Conservation (phyloP, 1,284 basidiomycete genomes). For the Entoloma clypeatum region DNA sequence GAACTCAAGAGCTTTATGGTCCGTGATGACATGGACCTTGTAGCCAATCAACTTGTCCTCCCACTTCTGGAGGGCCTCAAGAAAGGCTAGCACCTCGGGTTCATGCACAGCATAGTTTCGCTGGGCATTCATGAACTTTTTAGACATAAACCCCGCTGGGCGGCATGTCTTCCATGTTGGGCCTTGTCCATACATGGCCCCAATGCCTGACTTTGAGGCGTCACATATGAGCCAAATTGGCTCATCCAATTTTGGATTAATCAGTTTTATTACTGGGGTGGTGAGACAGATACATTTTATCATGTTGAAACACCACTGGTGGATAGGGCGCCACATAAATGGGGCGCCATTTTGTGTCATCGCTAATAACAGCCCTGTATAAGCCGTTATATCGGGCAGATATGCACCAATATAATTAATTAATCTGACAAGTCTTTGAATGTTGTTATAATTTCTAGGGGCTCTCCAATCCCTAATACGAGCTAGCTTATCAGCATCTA, state of each 20-base stretch:
- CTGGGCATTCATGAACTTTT: slow-evolving; percentile 37
- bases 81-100: slow-evolving; percentile 34
- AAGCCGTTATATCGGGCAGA: slow-evolving; percentile 33
- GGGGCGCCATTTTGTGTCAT: slow-evolving; percentile 28
- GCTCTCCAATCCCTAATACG: slow-evolving; percentile 27
- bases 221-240: slow-evolving; percentile 43
- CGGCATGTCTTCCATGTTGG: slow-evolving; percentile 31
- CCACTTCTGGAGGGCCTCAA: slow-evolving; percentile 36
- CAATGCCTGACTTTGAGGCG: slow-evolving; percentile 33
- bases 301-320: slow-evolving; percentile 32
- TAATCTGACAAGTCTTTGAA: slow-evolving; percentile 38
- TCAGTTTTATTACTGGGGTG: slow-evolving; percentile 30
- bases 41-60: slow-evolving; percentile 31
- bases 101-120: slow-evolving; percentile 35
- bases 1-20: slow-evolving; percentile 29
- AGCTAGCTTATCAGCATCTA: slow-evolving; percentile 24
- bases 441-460: slow-evolving; percentile 32
- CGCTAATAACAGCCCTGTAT: slow-evolving; percentile 25
- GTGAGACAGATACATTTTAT: slow-evolving; percentile 31
- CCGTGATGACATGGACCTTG: slow-evolving; percentile 24
- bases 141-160: slow-evolving; percentile 38
- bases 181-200: slow-evolving; percentile 38
- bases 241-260: slow-evolving; percentile 27
- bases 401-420: slow-evolving; percentile 38
- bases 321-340: slow-evolving; percentile 30